Evolutionary conservation across 1,284 basidiomycete genomes (phyloP).

Genomic region (Moniliophthora roreri): DNA sequence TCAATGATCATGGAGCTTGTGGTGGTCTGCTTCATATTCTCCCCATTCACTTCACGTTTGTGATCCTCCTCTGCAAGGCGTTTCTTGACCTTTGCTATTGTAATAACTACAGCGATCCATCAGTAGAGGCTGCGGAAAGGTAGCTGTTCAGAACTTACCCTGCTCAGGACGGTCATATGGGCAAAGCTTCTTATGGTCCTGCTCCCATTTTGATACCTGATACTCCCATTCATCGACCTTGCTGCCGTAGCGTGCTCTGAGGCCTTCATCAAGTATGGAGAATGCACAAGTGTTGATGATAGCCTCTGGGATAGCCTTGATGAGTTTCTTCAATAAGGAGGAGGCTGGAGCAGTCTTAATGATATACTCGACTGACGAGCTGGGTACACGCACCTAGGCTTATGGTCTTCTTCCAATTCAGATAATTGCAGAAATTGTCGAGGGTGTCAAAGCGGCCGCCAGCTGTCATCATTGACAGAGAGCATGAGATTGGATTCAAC

Average conservation of each 20-base stretch:
- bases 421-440: background rate
- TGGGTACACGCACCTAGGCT: background rate
- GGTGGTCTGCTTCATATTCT: background rate
- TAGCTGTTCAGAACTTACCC: background rate
- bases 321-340: background rate
- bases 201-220: background rate
- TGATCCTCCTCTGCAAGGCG: background rate
- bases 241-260: background rate
- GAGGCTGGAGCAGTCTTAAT: background rate
- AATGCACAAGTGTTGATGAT: background rate
- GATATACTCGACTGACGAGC: background rate
- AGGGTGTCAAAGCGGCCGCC: background rate
- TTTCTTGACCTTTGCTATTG: background rate
- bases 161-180: background rate
- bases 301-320: background rate
- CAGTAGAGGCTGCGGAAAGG: background rate
- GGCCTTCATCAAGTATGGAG: background rate
- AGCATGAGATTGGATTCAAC: background rate
- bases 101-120: background rate
- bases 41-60: background rate
- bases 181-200: background rate
- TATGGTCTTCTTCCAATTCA: background rate
- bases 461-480: background rate
- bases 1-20: background rate
- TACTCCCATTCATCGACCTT: background rate